These are phyloP conservation scores for Candida glaebosa DNA, from an alignment of 805 yeast species.

Conservation along the genomic window DNA sequence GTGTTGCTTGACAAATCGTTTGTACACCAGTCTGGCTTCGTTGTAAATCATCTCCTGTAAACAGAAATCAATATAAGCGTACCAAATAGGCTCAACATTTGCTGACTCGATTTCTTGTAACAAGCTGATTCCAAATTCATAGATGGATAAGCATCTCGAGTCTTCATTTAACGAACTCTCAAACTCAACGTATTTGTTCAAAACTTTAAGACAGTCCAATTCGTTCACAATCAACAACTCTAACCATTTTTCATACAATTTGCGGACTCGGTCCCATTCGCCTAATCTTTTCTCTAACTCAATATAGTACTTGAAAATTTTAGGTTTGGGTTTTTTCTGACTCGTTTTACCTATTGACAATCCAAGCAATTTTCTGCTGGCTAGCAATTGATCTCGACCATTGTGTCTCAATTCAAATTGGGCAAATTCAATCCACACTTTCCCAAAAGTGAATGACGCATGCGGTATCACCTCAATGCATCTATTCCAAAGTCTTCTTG, in stretches of 20 bases:
- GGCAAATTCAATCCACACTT: slow-evolving; percentile 69
- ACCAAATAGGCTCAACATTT: slow-evolving; percentile 20
- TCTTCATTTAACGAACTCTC: slow-evolving; percentile 67
- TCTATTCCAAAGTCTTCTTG: slow-evolving; percentile 50
- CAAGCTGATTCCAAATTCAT: slow-evolving; percentile 45
- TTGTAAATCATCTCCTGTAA: slow-evolving; percentile 57
- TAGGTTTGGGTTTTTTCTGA: slow-evolving; percentile 47
- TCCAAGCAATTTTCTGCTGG: slow-evolving; percentile 71
- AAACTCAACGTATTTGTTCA: slow-evolving; percentile 66
- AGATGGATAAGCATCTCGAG: slow-evolving; percentile 65
- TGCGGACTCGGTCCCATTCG: slow-evolving; percentile 79
- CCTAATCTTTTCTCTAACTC: slow-evolving; percentile 62
- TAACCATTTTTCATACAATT: slow-evolving; percentile 64
- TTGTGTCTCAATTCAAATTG: slow-evolving; percentile 70
- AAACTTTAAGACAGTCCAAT: slow-evolving; percentile 25
- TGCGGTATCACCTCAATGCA: slow-evolving; percentile 55
- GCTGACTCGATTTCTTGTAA: slow-evolving; percentile 26
- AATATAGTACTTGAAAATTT: slow-evolving; percentile 63
- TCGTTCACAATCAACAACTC: slow-evolving; percentile 25
- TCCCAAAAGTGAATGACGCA: slow-evolving; percentile 58
- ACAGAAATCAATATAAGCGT: slow-evolving; percentile 51
- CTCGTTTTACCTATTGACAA: slow-evolving; percentile 56
- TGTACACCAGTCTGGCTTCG: slow-evolving; percentile 51
- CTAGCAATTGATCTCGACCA: slow-evolving; percentile 22
- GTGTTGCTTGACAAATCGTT: slow-evolving; percentile 31